Percentiles rank a stretch among this genome's conserved stretches.
Evolutionary conservation across 1,284 basidiomycete species (phyloP).

Genomic region (Thelephora terrestris): DNA sequence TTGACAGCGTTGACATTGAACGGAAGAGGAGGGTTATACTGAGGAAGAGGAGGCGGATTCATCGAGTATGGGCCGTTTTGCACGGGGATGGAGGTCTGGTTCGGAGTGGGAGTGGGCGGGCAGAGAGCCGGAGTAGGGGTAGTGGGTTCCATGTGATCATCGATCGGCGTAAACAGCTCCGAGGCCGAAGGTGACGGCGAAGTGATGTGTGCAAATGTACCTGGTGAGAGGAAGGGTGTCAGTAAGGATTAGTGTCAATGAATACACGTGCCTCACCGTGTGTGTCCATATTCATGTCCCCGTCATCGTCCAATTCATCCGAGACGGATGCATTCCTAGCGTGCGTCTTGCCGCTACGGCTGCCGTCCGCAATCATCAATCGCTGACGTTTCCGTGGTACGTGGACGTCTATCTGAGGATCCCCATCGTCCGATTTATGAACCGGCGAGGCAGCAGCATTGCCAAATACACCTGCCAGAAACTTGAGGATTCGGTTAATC

Average conservation of each 20-base stretch:
- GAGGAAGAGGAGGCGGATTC: conserved; percentile 3
- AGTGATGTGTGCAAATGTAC: conserved; percentile 5
- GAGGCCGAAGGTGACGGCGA: conserved; percentile 16
- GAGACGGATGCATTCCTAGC: conserved; percentile 28
- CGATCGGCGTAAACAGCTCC: conserved; percentile 18
- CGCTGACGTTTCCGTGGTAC: conserved; percentile 43
- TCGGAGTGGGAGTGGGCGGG: not conserved
- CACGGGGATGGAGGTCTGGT: conserved; percentile 11
- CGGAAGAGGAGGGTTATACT: not conserved
- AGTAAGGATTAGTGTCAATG: not conserved
- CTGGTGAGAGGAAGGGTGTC: not conserved
- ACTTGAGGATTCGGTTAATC: conserved; percentile 93
- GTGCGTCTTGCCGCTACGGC: conserved; percentile 12
- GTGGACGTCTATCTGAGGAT: conserved; percentile 30
- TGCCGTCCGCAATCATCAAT: conserved; percentile 58
- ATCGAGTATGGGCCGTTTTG: conserved; percentile 11
- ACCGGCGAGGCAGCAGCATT: conserved; percentile 29
- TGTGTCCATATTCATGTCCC: conserved; percentile 15
- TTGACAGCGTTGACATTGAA: conserved; percentile 1
- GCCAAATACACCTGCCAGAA: conserved; percentile 90
- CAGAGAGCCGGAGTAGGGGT: conserved; percentile 2
- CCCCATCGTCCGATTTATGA: conserved; percentile 33
- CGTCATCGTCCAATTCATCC: conserved; percentile 31
- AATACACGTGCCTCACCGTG: not conserved
- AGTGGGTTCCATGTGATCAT: conserved; percentile 7